Conservation (phyloP, 495 filamentous ascomycete species). For the Tirmania nivea region DNA sequence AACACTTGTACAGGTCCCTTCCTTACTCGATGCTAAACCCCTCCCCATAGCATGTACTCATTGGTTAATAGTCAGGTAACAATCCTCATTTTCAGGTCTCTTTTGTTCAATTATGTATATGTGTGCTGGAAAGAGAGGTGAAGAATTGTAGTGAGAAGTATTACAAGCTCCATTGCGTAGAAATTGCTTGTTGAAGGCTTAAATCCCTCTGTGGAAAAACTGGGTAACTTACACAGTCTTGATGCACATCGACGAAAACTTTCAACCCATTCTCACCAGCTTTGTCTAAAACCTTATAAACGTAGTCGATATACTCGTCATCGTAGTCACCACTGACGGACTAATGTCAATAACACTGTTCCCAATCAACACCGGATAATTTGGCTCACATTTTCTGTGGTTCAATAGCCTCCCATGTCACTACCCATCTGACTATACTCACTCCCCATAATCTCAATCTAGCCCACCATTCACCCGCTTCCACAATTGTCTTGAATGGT, state of each 20-base stretch:
- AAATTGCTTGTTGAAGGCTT: too few species aligned
- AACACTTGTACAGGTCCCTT: too few species aligned
- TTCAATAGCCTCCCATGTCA: conserved; percentile 61
- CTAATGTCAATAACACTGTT: conserved; percentile 7
- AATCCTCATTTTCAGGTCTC: too few species aligned
- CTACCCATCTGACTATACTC: conserved; percentile 48
- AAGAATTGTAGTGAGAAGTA: too few species aligned
- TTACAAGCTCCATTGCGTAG: too few species aligned
- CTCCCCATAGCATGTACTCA: too few species aligned
- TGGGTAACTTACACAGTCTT: conserved; percentile 41
- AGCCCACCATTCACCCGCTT: conserved; percentile 41
- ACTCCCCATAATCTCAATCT: conserved; percentile 46
- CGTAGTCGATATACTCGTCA: conserved; percentile 46
- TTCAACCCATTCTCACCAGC: conserved; percentile 49
- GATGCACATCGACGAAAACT: conserved; percentile 57
- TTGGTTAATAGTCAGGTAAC: too few species aligned
- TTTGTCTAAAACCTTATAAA: conserved; percentile 38
- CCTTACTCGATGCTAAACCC: too few species aligned
- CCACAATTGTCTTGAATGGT: conserved; percentile 37
- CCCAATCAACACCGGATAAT: neutral
- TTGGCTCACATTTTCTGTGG: conserved; percentile 21
- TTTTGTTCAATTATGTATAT: too few species aligned
- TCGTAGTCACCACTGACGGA: conserved; percentile 48
- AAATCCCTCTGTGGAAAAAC: too few species aligned
- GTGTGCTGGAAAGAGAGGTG: too few species aligned